These are phyloP conservation scores for Cytospora paraplurivora DNA, from an alignment of 2,329 filamentous ascomycete genomes.

Conservation along the genomic window DNA sequence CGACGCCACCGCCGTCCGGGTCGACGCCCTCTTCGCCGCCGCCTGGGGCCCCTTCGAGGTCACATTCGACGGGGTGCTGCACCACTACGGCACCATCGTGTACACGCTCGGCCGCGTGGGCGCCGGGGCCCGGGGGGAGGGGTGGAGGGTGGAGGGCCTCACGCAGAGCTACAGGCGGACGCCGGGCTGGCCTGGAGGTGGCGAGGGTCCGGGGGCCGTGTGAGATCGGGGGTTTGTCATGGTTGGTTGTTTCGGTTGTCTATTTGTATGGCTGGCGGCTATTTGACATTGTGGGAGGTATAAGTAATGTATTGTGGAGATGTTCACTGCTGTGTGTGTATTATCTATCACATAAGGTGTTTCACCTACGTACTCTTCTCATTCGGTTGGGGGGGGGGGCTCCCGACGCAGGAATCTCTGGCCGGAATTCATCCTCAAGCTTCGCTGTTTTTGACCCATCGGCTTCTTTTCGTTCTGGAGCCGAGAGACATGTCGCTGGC, in stretches of 20 bases:
- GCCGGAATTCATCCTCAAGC: no score
- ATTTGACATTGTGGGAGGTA: no score
- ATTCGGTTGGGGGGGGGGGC: no score
- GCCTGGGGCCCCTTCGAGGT: constrained; percentile 27
- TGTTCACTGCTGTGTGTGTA: no score
- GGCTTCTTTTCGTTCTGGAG: no score
- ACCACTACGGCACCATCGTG: constrained; percentile 28
- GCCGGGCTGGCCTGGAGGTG: constrained; percentile 21
- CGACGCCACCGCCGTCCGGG: constrained; percentile 13
- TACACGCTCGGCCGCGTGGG: constrained; percentile 23
- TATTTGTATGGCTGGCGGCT: no score
- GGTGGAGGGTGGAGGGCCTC: constrained; percentile 23
- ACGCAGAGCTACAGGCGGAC: constrained; percentile 27
- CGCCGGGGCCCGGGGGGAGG: neutral
- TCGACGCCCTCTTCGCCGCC: constrained; percentile 21
- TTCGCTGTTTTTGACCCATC: no score
- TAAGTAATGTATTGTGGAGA: no score
- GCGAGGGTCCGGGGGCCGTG: neutral
- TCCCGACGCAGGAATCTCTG: no score
- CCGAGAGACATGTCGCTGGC: no score
- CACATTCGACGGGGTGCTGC: constrained; percentile 22
- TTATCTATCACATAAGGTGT: no score
- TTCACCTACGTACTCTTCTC: no score
- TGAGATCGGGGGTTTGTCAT: neutral
- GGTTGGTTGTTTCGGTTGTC: neutral